Evolutionary conservation across 2,329 filamentous ascomycete species (phyloP).

Genomic region (Delphinella strobiligena): DNA sequence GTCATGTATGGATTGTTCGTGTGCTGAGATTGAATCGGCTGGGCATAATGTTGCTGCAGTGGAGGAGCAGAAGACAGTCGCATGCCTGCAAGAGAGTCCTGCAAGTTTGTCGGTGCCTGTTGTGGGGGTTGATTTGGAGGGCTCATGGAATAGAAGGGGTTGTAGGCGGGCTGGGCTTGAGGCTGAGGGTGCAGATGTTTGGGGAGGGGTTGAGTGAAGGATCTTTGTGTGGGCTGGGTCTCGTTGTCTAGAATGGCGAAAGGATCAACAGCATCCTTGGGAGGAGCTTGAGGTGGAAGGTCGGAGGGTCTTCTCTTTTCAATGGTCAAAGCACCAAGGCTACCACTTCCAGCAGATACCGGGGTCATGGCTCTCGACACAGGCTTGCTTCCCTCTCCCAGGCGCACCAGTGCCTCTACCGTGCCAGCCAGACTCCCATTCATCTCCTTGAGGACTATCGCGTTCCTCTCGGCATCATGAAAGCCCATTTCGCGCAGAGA

Average conservation of each 20-base stretch:
- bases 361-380: slow-evolving; percentile 20
- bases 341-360: slow-evolving; percentile 31
- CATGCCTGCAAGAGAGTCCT: slow-evolving; percentile 53
- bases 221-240: slow-evolving; percentile 23
- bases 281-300: slow-evolving; percentile 10
- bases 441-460: slow-evolving; percentile 67
- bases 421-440: slow-evolving; percentile 77
- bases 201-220: slow-evolving; percentile 16
- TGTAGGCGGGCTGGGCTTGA: slow-evolving; percentile 36
- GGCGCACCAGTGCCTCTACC: slow-evolving; percentile 69
- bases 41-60: slow-evolving; percentile 13
- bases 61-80: slow-evolving; percentile 40
- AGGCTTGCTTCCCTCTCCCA: slow-evolving; percentile 57
- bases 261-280: slow-evolving; percentile 24
- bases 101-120: slow-evolving; percentile 18
- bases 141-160: slow-evolving; percentile 50
- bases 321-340: slow-evolving; percentile 33
- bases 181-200: slow-evolving; percentile 15
- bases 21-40: background rate
- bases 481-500: slow-evolving; percentile 88
- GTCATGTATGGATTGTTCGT: slow-evolving; percentile 17
- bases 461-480: slow-evolving; percentile 67
- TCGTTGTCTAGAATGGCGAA: slow-evolving; percentile 32
- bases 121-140: slow-evolving; percentile 15
- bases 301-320: slow-evolving; percentile 24